Evolutionary conservation across 768 basidiomycete genomes (phyloP).

Genomic region (Tulasnella sp.): DNA sequence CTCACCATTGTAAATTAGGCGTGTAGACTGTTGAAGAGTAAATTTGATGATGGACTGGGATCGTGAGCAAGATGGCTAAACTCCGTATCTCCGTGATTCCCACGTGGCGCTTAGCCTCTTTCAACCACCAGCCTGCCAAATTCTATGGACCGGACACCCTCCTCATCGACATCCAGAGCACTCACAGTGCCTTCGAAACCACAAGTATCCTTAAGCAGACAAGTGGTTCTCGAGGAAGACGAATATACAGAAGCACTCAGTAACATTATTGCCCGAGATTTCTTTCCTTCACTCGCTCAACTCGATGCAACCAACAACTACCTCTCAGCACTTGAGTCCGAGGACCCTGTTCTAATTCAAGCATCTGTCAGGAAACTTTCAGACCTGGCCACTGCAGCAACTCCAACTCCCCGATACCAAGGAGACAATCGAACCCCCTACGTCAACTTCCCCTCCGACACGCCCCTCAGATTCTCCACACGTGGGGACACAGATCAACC

Average conservation of each 20-base stretch:
- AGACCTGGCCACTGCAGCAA: slow-evolving; percentile 50
- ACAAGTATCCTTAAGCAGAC: slow-evolving; percentile 19
- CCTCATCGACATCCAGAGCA: slow-evolving; percentile 17
- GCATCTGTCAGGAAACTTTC: slow-evolving; percentile 68
- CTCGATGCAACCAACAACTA: slow-evolving; percentile 84
- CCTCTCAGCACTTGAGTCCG: slow-evolving; percentile 66
- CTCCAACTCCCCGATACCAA: slow-evolving; percentile 25
- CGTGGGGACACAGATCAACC: not conserved
- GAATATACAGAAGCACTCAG: slow-evolving; percentile 88
- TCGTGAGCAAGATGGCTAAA: slow-evolving; percentile 12
- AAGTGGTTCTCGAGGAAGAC: slow-evolving; percentile 50
- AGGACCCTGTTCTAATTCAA: slow-evolving; percentile 68
- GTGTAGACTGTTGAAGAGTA: not conserved
- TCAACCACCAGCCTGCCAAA: slow-evolving; percentile 1
- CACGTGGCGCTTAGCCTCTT: not conserved
- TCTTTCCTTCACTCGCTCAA: slow-evolving; percentile 90
- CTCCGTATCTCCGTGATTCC: not conserved
- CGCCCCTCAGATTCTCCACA: slow-evolving; percentile 45
- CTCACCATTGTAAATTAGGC: slow-evolving; percentile 16
- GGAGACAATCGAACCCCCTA: slow-evolving; percentile 57
- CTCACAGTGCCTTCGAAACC: slow-evolving; percentile 12
- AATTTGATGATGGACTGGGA: slow-evolving; percentile 18
- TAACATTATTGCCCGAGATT: slow-evolving; percentile 91
- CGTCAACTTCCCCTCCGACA: slow-evolving; percentile 51
- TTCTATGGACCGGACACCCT: slow-evolving; percentile 1